These are phyloP conservation scores for Limonium bicolor DNA, from an alignment of 148 eudicot species.

Conservation along the genomic window DNA sequence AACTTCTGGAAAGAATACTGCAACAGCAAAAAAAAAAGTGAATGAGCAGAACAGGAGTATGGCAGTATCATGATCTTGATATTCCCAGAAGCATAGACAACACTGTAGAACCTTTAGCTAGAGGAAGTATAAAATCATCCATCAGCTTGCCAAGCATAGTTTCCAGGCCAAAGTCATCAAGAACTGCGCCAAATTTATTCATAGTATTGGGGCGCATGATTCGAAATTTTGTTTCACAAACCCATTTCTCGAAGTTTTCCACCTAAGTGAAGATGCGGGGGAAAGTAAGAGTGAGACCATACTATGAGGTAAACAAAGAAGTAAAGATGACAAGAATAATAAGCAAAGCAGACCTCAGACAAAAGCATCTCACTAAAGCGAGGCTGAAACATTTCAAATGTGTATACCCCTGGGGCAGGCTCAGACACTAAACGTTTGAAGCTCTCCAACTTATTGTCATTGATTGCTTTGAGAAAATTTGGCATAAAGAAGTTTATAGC, in stretches of 20 bases:
- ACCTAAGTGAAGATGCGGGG: too few species aligned
- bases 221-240: slow-evolving; percentile 48
- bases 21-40: too few species aligned
- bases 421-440: slow-evolving; percentile 70
- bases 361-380: slow-evolving; percentile 69
- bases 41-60: too few species aligned
- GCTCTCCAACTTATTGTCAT: slow-evolving; percentile 52
- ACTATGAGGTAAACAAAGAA: too few species aligned
- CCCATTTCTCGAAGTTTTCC: slow-evolving; percentile 80
- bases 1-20: slow-evolving; percentile 89
- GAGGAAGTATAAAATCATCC: slow-evolving; percentile 74
- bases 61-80: too few species aligned
- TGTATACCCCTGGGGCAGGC: slow-evolving; percentile 69
- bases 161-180: slow-evolving; percentile 91
- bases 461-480: slow-evolving; percentile 64
- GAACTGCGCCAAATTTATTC: slow-evolving; percentile 84
- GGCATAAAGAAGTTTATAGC: slow-evolving; percentile 59
- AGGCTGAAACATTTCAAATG: slow-evolving; percentile 79
- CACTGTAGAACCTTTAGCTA: too few species aligned
- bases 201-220: slow-evolving; percentile 94
- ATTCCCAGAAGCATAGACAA: too few species aligned
- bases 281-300: too few species aligned
- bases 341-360: too few species aligned
- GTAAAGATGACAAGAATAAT: too few species aligned
- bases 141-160: slow-evolving; percentile 74